Evolutionary conservation across 2,329 filamentous ascomycete species (phyloP).

Genomic region (Trichocomaceae sp.): DNA sequence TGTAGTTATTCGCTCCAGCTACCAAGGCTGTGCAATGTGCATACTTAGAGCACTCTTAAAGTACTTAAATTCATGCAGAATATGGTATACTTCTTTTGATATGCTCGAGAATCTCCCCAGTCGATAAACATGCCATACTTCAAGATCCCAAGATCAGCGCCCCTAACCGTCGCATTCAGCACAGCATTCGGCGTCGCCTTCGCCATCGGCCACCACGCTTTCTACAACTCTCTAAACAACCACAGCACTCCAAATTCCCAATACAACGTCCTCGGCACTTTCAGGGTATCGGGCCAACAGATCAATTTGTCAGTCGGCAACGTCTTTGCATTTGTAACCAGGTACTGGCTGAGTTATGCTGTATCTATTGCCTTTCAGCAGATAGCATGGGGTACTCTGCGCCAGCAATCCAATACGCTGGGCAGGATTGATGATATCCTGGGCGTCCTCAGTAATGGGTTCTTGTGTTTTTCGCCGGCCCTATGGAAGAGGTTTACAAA

Average conservation of each 20-base stretch:
- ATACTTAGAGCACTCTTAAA: no score
- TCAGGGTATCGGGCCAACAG: not conserved
- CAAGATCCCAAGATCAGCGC: not conserved
- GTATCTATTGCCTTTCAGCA: conserved; percentile 1
- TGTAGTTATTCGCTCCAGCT: no score
- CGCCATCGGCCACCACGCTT: not conserved
- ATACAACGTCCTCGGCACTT: not conserved
- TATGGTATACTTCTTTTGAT: no score
- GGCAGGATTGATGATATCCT: not conserved
- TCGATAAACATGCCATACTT: no score
- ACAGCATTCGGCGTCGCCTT: not conserved
- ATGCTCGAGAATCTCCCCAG: no score
- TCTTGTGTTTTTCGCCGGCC: not conserved
- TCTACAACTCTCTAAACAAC: not conserved
- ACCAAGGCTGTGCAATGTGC: no score
- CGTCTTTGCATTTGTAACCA: not conserved
- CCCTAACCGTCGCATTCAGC: not conserved
- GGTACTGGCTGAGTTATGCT: not conserved
- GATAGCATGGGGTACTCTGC: not conserved
- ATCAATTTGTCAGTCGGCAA: not conserved
- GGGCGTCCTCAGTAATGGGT: not conserved
- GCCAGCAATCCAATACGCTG: not conserved
- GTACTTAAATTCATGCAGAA: no score
- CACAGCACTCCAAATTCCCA: not conserved
- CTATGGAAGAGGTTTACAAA: not conserved